Percentiles rank a stretch among this genome's conserved stretches.
phyloP scores from a whole-genome alignment of 257 asterid genomes.

The Lycium barbarum region DNA sequence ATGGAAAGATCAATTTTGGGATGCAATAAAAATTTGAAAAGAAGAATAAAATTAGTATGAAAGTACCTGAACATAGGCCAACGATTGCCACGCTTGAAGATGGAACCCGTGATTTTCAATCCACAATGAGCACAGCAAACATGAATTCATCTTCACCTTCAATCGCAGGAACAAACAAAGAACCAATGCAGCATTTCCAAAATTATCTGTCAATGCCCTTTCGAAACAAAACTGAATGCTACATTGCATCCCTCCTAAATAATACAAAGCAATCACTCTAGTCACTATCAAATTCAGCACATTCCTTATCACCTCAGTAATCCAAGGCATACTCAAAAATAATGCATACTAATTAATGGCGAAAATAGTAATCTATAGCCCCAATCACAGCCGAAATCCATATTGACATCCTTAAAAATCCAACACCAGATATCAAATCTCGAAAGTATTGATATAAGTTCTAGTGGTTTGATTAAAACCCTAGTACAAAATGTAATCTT shows the following conservation, averaged over 20 bases:
- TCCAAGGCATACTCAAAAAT: conserved; percentile 81
- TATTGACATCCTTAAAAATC: conserved; percentile 90
- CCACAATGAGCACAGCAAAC: conserved; percentile 97
- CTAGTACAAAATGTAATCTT: conserved; percentile 76
- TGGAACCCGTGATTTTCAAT: conserved; percentile 80
- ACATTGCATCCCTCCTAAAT: conserved; percentile 92
- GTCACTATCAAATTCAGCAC: conserved; percentile 86
- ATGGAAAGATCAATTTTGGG: too few relatives aligned
- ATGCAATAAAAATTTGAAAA: too few relatives aligned
- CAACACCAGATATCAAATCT: conserved; percentile 78
- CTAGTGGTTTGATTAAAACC: conserved; percentile 73
- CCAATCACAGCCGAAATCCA: conserved; percentile 92
- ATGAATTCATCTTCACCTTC: conserved; percentile 99
- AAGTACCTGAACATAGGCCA: conserved; percentile 95
- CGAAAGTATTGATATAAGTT: conserved; percentile 74
- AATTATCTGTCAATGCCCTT: conserved; percentile 75
- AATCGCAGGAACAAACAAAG: conserved; percentile 85
- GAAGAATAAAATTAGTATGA: too few relatives aligned
- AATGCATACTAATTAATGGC: conserved; percentile 66
- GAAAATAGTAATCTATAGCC: conserved; percentile 70
- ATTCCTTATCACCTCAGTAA: conserved; percentile 97
- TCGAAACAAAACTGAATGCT: conserved; percentile 82
- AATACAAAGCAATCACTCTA: conserved; percentile 84
- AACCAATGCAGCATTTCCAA: conserved; percentile 96
- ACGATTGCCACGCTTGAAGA: conserved; percentile 86